These are phyloP conservation scores for Schizothecium vesticola DNA, from an alignment of 495 filamentous ascomycete genomes.

Conservation along the genomic window DNA sequence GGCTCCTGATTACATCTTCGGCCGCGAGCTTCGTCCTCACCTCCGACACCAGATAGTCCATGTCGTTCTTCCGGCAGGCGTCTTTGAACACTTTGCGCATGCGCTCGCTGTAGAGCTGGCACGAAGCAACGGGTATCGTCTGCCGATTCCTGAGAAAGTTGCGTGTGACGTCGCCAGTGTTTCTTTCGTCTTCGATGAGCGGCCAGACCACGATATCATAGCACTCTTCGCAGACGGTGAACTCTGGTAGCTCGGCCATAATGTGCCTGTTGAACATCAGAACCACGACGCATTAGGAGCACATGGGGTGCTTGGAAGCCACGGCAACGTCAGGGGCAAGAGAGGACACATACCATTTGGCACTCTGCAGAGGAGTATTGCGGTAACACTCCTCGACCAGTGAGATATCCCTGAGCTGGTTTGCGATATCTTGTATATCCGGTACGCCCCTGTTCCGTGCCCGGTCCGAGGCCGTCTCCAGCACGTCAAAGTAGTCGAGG, in stretches of 20 bases:
- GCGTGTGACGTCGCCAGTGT: slow-evolving; percentile 45
- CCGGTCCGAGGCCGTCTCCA: slow-evolving; percentile 38
- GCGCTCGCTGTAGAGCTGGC: slow-evolving; percentile 69
- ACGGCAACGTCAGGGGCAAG: neutral
- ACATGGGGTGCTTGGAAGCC: neutral
- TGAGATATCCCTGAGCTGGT: slow-evolving; percentile 30
- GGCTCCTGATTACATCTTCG: slow-evolving; percentile 27
- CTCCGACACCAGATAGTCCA: slow-evolving; percentile 46
- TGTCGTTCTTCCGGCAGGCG: slow-evolving; percentile 55
- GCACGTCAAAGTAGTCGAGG: slow-evolving; percentile 36
- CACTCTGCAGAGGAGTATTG: slow-evolving; percentile 22
- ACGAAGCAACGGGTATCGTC: slow-evolving; percentile 48
- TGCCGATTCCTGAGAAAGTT: slow-evolving; percentile 51
- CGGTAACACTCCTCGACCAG: slow-evolving; percentile 33
- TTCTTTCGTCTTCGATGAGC: slow-evolving; percentile 40
- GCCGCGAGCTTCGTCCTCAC: slow-evolving; percentile 41
- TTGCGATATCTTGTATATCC: slow-evolving; percentile 33
- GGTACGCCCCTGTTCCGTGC: slow-evolving; percentile 29
- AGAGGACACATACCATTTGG: slow-evolving; percentile 24
- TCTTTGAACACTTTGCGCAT: slow-evolving; percentile 62
- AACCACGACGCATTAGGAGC: neutral
- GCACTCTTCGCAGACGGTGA: slow-evolving; percentile 48
- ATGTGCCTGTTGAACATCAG: slow-evolving; percentile 19
- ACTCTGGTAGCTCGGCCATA: slow-evolving; percentile 34
- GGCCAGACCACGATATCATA: slow-evolving; percentile 67